A percentile compares a stretch with the other conserved stretches of the same genome.
Conservation (phyloP, 345 rosid species). For the Nasturtium officinale region DNA sequence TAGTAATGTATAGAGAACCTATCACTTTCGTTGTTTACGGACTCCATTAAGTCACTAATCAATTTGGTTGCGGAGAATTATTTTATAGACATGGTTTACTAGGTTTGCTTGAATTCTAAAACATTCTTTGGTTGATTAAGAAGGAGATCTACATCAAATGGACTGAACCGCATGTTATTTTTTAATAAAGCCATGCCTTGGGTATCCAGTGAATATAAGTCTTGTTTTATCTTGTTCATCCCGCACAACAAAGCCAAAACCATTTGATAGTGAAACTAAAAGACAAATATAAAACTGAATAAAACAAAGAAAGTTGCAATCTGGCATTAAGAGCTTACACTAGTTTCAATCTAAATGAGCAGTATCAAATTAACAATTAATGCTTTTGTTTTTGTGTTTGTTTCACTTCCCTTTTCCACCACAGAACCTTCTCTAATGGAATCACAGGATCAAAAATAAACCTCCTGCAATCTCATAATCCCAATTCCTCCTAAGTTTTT, state of each 20-base stretch:
- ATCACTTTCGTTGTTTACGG: no score
- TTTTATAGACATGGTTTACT: no score
- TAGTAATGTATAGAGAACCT: no score
- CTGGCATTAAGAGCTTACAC: not conserved
- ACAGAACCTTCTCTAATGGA: constrained; percentile 21
- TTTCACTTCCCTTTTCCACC: constrained; percentile 23
- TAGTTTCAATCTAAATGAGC: constrained; percentile 22
- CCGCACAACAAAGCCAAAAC: not conserved
- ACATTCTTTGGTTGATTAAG: not conserved
- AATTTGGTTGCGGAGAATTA: no score
- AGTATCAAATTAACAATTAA: constrained; percentile 27
- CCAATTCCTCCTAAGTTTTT: constrained; percentile 25
- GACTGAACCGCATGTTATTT: no score
- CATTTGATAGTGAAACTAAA: not conserved
- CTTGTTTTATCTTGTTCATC: no score
- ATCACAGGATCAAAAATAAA: constrained; percentile 40
- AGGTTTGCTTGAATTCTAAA: not conserved
- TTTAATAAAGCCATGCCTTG: no score
- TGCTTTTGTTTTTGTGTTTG: not conserved
- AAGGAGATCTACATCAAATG: not conserved
- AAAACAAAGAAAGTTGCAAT: not conserved
- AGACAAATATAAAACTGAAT: not conserved
- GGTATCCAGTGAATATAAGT: no score
- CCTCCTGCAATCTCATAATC: constrained; percentile 39
- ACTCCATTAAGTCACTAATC: no score